Evolutionary conservation across 495 filamentous ascomycete species (phyloP), one percentile per base, ranked within the genome.

Genomic region (Pseudomonodictys pantanalensis): DNA sequence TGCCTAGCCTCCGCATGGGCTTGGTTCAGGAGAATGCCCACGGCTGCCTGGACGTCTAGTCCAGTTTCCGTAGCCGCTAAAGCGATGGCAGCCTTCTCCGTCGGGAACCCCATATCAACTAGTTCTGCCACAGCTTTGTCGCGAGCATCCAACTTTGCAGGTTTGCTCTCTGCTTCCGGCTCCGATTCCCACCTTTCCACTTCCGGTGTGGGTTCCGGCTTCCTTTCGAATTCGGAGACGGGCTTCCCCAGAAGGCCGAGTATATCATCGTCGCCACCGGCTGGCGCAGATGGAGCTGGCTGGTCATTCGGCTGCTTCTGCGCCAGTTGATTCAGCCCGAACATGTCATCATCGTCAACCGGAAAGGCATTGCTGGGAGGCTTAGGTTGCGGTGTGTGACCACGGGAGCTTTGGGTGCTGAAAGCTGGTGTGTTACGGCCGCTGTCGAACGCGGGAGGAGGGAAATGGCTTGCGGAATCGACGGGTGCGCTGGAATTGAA

Each of bases 51-150:
- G 18, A 97, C 82, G 71, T 97, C 83, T 0, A 86, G 74, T 20
- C 91, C 91, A 9, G 83, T 84, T 7, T 88, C 82, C 11, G 89
- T 97, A 68, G 88, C 85, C 11, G 80, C 80, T 7, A 98, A 74
- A 39, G 92, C 95, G 58, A 83, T 78, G 56, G 80, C 82, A 22
- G 95, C 83, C 56, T 90, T 91, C 42, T 93, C 87, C 0, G 84
- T 81, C 0, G 87, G 83, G 57, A 98, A 98, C 23, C 93, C 93
- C 85, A 97, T 97, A 64, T 97, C 92, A 9, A 97, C 86, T 18
- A 98, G 72, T 68, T 97, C 91, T 1, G 91, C 91, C 52, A 97
- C 81, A 3, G 91, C 90, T 49, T 80, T 82, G 69, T 96, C 91
- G 44, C 84, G 83, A 8, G 86, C 87, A 67, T 86, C 85, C 20